Percentiles rank a stretch among this genome's conserved stretches.
Conservation (phyloP, 1,284 basidiomycete genomes). For the Apiotrichum domesticum region DNA sequence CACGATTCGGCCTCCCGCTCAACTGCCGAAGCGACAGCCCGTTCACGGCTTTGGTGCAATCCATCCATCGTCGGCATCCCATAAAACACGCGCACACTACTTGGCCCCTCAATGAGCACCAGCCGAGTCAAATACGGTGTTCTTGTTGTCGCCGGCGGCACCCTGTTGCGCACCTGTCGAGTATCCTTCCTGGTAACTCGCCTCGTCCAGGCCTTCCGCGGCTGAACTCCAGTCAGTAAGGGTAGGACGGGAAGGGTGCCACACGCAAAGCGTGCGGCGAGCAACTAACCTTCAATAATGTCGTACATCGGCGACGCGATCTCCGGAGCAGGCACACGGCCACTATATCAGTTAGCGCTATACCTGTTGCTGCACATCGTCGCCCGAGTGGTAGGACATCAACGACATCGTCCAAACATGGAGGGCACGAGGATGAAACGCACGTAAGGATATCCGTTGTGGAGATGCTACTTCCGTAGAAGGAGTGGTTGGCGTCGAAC, state of each 20-base stretch:
- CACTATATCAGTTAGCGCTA: slow-evolving; percentile 5
- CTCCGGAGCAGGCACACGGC: slow-evolving; percentile 91
- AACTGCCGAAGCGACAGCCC: no score
- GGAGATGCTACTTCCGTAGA: slow-evolving; percentile 88
- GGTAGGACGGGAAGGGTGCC: no score
- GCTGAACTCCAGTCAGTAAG: slow-evolving; percentile 22
- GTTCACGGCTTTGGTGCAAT: no score
- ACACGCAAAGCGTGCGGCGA: no score
- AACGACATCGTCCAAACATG: no score
- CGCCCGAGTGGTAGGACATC: no score
- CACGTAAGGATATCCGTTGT: slow-evolving; percentile 73
- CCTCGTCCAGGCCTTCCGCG: slow-evolving; percentile 53
- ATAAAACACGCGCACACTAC: no score
- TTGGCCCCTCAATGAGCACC: slow-evolving; percentile 1
- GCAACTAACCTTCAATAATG: slow-evolving; percentile 64
- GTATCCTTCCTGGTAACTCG: slow-evolving; percentile 54
- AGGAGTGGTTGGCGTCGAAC: slow-evolving; percentile 87
- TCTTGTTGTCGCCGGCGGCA: not conserved
- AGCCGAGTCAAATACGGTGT: slow-evolving; percentile 9
- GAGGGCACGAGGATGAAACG: not conserved
- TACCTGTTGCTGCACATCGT: no score
- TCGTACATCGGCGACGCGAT: slow-evolving; percentile 90
- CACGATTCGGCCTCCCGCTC: no score
- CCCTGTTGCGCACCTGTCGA: not conserved
- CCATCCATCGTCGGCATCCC: no score